Conservation (phyloP, 2,329 filamentous ascomycete genomes). For the Fusarium ambrosium region DNA sequence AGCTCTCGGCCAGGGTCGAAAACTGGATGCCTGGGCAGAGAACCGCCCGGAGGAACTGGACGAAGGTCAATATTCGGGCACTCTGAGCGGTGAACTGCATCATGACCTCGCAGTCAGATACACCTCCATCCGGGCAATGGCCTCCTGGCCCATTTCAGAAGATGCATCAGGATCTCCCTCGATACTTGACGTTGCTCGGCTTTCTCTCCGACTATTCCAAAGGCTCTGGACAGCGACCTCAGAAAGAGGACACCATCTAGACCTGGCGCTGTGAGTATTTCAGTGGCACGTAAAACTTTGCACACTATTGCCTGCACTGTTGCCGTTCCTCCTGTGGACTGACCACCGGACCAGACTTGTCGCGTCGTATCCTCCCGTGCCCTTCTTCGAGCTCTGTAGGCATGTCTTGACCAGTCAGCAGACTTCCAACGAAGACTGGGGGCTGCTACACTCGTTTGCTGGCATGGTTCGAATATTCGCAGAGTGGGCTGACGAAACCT, state of each 20-base stretch:
- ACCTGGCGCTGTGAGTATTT: constrained; percentile 5
- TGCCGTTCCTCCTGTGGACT: neutral
- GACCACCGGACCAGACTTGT: neutral
- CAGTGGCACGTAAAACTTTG: too few species aligned
- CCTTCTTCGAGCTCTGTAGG: constrained; percentile 18
- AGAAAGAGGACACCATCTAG: constrained; percentile 5
- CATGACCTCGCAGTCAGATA: neutral
- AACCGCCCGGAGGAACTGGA: neutral
- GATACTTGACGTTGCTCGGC: constrained; percentile 6
- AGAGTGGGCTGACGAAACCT: constrained; percentile 12
- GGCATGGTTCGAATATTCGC: neutral
- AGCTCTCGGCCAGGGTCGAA: neutral
- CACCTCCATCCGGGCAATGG: neutral
- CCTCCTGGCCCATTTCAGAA: neutral
- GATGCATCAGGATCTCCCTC: neutral
- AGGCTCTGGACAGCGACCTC: constrained; percentile 7
- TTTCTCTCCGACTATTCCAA: constrained; percentile 11
- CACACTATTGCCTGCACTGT: neutral
- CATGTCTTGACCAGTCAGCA: neutral
- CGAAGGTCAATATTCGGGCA: neutral
- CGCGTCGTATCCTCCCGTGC: constrained; percentile 18
- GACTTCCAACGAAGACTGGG: neutral
- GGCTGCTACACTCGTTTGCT: neutral
- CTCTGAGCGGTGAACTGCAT: neutral
- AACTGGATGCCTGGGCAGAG: constrained; percentile 11